Conservation (phyloP, 352 stramenopile species). For the Pythium guiyangense region DNA sequence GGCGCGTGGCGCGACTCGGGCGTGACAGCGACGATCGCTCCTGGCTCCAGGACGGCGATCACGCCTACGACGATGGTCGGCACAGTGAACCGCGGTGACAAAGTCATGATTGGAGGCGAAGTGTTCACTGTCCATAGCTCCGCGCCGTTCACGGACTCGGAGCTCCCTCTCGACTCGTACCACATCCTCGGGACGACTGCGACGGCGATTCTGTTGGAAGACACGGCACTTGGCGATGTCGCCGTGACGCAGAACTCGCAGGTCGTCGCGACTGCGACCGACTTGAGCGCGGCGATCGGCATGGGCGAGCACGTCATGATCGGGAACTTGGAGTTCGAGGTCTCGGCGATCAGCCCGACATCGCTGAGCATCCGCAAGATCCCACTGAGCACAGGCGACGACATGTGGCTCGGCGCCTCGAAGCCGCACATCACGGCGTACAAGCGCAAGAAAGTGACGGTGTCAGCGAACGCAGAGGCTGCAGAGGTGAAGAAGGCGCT, state of each 20-base stretch:
- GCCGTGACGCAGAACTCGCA: conserved; percentile 29
- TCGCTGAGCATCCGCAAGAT: conserved; percentile 33
- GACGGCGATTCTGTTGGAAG: conserved; percentile 34
- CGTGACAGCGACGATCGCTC: conserved; percentile 32
- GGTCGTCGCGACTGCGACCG: conserved; percentile 33
- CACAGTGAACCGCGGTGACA: conserved; percentile 61
- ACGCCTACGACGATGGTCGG: conserved; percentile 54
- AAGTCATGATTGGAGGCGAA: conserved; percentile 45
- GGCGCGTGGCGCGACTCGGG: conserved; percentile 36
- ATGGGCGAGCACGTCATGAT: conserved; percentile 58
- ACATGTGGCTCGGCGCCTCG: conserved; percentile 34
- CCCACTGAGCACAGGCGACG: conserved; percentile 3
- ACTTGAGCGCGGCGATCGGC: conserved; percentile 32
- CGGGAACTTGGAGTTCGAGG: conserved; percentile 36
- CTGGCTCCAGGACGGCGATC: conserved; percentile 43
- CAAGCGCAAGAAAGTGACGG: conserved; percentile 59
- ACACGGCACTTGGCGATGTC: conserved; percentile 63
- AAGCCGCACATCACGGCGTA: conserved; percentile 54
- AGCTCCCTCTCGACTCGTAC: conserved; percentile 66
- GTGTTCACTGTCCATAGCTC: conserved; percentile 60
- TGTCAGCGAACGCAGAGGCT: conserved; percentile 48
- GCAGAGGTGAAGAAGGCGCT: conserved; percentile 41
- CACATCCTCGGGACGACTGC: conserved; percentile 40
- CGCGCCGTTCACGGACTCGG: conserved; percentile 61
- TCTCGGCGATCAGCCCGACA: conserved; percentile 23